Evolutionary conservation across 108 stramenopile species (phyloP), one percentile per base, ranked within the genome.

Genomic region (Nitzschia palea): DNA sequence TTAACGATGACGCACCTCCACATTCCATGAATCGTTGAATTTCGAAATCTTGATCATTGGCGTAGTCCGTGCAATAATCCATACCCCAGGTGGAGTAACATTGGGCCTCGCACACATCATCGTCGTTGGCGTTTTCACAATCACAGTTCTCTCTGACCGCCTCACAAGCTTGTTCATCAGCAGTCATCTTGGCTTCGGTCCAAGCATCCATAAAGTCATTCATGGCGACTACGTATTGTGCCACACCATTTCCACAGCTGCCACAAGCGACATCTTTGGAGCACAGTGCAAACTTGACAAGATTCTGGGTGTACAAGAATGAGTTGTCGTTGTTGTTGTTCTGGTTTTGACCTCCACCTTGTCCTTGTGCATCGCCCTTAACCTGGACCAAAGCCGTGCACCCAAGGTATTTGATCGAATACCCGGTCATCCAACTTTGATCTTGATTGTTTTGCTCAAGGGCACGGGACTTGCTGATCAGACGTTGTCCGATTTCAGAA

Each of bases 231-330:
- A 89, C 86, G 54, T 94, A 94, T 36, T 91, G 80, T 22, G 74
- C 73, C 9, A 50, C 47, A 23, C 83, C 83, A 33, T 74, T 79
- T 57, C 73, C 75, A 37, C 79, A 77, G 55, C 53, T 64, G 25
- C 29, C 50, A 65, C 86, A 80, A 23, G 60, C 61, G 44, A 48
- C 51, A 26, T 70, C 67, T 12, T 71, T 48, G 28, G 86, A 77
- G 55, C 93, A 94, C 9, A 94, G 74, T 33, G 74, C 74, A 77
- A 91, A 94, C 62, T 83, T 79, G 36, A 88, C 88, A 33, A 94
- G 64, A 58, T 80, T 73, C 47, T 89, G 81, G 18, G 77, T 79
- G 76, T 89, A 85, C 47, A 90, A 59, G 42, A 67, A 37, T 31
- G 58, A 42, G 26, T 73, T 71, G 17, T 80, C 73, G 50, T 76